phyloP scores from a whole-genome alignment of 2,329 filamentous ascomycete species.

The Fusarium dimerum region DNA sequence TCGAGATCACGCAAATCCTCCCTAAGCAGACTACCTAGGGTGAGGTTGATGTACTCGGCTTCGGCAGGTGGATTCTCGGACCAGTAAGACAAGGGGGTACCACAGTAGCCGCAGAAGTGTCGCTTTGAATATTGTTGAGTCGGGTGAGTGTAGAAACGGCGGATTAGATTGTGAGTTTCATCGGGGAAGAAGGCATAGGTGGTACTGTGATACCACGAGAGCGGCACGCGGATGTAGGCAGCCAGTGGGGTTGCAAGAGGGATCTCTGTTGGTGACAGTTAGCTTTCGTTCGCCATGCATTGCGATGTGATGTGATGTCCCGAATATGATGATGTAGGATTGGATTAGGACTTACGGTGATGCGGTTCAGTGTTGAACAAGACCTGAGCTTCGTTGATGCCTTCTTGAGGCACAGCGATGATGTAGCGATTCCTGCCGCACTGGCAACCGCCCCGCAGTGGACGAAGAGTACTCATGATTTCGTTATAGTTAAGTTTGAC shows the following conservation, averaged over 20 bases:
- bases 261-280: constrained; percentile 47
- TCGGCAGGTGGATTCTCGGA: constrained; percentile 70
- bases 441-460: constrained; percentile 75
- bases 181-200: constrained; percentile 77
- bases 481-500: not conserved
- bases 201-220: constrained; percentile 76
- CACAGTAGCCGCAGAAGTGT: constrained; percentile 90
- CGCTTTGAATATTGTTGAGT: constrained; percentile 62
- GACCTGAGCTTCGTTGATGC: constrained; percentile 61
- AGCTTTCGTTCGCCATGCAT: constrained; percentile 7
- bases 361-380: constrained; percentile 71
- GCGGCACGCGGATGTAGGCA: constrained; percentile 80
- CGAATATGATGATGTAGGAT: not conserved
- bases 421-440: constrained; percentile 86
- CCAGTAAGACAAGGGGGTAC: constrained; percentile 83
- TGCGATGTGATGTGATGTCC: not conserved
- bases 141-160: constrained; percentile 64
- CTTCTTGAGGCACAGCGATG: constrained; percentile 65
- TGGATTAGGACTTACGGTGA: constrained; percentile 63
- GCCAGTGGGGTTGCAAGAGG: constrained; percentile 72
- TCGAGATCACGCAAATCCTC: constrained; percentile 74
- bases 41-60: constrained; percentile 77
- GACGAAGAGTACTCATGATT: constrained; percentile 50
- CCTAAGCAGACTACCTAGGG: constrained; percentile 73
- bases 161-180: constrained; percentile 69